Percentiles rank a stretch among this genome's conserved stretches.
phyloP scores from a whole-genome alignment of 371 early-diverging fungal species.

The Mucor indicus region DNA sequence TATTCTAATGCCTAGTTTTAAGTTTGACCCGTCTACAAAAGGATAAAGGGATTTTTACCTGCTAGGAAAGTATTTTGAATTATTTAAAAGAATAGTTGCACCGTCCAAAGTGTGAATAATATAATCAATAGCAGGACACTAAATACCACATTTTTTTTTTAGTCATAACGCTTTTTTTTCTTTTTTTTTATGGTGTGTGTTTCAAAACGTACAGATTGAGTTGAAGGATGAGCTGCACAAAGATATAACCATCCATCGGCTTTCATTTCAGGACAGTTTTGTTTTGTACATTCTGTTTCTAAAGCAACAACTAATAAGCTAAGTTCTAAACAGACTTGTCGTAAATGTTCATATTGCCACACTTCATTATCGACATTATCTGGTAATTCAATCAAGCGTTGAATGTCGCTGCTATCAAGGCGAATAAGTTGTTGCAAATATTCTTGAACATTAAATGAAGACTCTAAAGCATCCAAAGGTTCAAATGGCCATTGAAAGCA shows the following conservation, averaged over 20 bases:
- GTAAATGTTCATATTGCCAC: slow-evolving; percentile 90
- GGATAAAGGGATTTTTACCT: too few relatives aligned
- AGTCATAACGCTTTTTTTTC: neutral
- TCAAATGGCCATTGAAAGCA: slow-evolving; percentile 57
- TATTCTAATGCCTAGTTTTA: slow-evolving; percentile 36
- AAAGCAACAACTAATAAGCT: slow-evolving; percentile 74
- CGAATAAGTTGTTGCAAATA: slow-evolving; percentile 81
- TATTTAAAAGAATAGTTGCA: slow-evolving; percentile 78
- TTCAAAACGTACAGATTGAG: slow-evolving; percentile 61
- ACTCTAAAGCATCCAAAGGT: slow-evolving; percentile 62
- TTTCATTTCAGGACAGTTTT: slow-evolving; percentile 90
- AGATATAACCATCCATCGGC: slow-evolving; percentile 90
- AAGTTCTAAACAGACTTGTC: slow-evolving; percentile 82
- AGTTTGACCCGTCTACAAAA: neutral
- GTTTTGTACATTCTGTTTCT: slow-evolving; percentile 74
- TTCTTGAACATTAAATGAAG: slow-evolving; percentile 78
- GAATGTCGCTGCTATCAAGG: slow-evolving; percentile 61
- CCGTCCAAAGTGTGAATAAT: slow-evolving; percentile 90
- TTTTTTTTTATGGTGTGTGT: neutral
- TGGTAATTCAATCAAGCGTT: slow-evolving; percentile 64
- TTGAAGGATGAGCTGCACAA: slow-evolving; percentile 88
- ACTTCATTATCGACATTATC: slow-evolving; percentile 61
- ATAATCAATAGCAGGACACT: slow-evolving; percentile 94
- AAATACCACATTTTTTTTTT: neutral
- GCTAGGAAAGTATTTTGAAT: slow-evolving; percentile 75